Base-by-base conservation (phyloP, 371 early-diverging fungal species). In the Rhizopus delemar region DNA sequence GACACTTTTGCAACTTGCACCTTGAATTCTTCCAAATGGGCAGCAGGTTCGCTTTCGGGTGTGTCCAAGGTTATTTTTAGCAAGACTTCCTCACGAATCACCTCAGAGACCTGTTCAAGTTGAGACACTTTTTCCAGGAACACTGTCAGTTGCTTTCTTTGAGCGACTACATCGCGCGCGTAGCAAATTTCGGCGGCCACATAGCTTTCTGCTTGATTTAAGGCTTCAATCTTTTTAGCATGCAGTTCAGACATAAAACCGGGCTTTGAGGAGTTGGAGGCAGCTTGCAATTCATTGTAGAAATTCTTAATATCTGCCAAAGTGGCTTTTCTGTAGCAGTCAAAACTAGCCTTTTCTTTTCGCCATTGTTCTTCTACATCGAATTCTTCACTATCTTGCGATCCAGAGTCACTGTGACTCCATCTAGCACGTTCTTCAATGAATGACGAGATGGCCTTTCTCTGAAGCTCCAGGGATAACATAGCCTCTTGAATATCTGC, bases 21-120 rank as follows among this genome's bases (percentile, higher is more conserved):
- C 5, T 49, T 51, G 31, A 68, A 70, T 4, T 66, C 36, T n/a
- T 66, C 61, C 16, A 75, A 32, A 5, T 50, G 41, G 8, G 12
- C 31, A 32, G 36, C 58, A 15, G 34, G 41, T 5, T 57, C 51
- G 7, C 34, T 48, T 8, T 63, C 46, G 3, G 51, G 48, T 13
- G 48, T 48, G 8, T 29, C 22, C 28, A 22, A 15, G 2, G 22
- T 48, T 29, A 48, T 48, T 12, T 49, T 46, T 5, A 51, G 29
- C 2, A 54, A 56, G 33, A 38, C 51, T 11, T 59, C 56, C 29
- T 77, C 77, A 22, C 72, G 35, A 15, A 77, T 71, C 0, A 35
- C 39, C n/a, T 73, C 71, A 1, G 74, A 74, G 12, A 51, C 22
- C 5, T 64, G 63, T 35, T 74, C 77, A 29, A 77, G 53, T 4